Base-by-base conservation (phyloP, 441 rosid genomes). In the Brassica balearica region DNA sequence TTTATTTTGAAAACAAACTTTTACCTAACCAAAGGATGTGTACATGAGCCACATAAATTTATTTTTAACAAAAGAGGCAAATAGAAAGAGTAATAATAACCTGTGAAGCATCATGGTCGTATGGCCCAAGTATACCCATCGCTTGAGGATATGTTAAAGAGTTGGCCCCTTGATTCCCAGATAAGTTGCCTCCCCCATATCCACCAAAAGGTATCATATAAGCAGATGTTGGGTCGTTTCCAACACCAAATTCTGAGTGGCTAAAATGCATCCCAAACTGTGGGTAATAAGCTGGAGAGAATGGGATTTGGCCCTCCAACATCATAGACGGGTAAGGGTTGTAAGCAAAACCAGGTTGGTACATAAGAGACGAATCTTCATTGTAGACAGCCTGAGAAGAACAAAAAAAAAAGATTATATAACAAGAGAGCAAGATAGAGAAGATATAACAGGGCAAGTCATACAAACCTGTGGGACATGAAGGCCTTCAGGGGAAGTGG, bases 71-170 rank as follows among this genome's bases (percentile, higher is more conserved):
- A 17, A 19, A 46, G 68, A 46, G 29, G 68, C 38, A 71, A 7
- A 71, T n/a, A 4, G 22, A 29, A 70, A 71, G 38, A 14, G 76
- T 46, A 22, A 71, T 5, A 41, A 70, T 19, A 19, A 90, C 96
- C 96, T 90, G 94, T 53, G 86, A 87, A 69, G 80, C 68, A 71
- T 78, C 86, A 34, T 87, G 94, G 77, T 91, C 94, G 34, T 90
- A 88, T 22, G 94, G 79, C 73, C 96, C 94, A 83, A 90, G 91
- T 71, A 91, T 91, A 78, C 94, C 94, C 88, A 86, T 80, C 15
- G 88, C 85, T 75, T 86, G 96, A 79, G 92, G 87, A 84, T 91
- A 83, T 46, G 86, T 32, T 65, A 85, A 73, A 71, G 89, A 72
- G 82, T 74, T 77, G 63, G 78, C 83, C 75, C 81, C 88, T 68